Base-by-base conservation (phyloP, 352 stramenopile species). In the Phytophthora pisi region DNA sequence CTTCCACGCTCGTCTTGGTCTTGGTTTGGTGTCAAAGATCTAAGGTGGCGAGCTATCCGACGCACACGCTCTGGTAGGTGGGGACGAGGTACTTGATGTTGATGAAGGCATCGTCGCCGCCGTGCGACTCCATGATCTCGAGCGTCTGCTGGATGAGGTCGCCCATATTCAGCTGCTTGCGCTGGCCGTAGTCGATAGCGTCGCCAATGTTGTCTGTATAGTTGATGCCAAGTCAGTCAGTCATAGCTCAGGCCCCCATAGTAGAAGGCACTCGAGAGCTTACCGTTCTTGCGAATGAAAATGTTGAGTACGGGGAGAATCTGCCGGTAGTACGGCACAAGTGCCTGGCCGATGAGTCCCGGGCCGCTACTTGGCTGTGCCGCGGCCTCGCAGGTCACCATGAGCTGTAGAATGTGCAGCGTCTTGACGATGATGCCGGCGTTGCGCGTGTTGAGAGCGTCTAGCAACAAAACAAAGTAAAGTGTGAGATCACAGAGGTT, bases 41-140 rank as follows among this genome's bases (percentile, higher is more conserved):
- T 49, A 11, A 5, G 16, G 23, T 1, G 6, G 16, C 40, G 16
- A 49, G 28, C 34, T 75, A 95, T 46, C 85, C 84, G 9, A 93
- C 81, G 40, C 87, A 95, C 8, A 95, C 91, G 68, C 92, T 98
- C 76, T 99, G 93, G 79, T 98, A 99, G 1, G 96, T 98, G 3
- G 97, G 97, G 23, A 99, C 80, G 59, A 99, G 89, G 67, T 99
- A 99, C 70, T 99, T 99, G 77, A 99, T 99, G 81, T 99, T 99
- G 74, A 99, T 98, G 75, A 99, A 99, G 4, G 97, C 97, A 74
- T 99, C 93, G 69, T 98, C 91, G 16, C 97, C 97, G 30, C 97
- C 97, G 61, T 98, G 91, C 5, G 92, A 89, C 75, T 99, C 97
- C 71, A 99, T 97, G 61, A 97, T 90, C 72, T 99, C 96, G 3